These are phyloP conservation scores for Talaromyces sp. DNA, from an alignment of 2,329 filamentous ascomycete species.

Conservation along the genomic window DNA sequence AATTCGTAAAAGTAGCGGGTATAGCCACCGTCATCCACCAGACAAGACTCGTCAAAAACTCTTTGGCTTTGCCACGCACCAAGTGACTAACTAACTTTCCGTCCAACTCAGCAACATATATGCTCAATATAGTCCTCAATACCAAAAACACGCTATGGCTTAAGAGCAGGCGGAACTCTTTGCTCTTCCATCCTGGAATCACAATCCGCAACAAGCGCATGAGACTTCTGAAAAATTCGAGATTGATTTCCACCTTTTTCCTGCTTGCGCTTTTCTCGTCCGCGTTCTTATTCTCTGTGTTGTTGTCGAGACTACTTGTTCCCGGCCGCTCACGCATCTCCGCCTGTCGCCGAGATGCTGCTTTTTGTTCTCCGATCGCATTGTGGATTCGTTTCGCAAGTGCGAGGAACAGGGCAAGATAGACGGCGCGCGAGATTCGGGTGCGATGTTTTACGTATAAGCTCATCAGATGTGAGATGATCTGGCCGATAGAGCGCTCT, in stretches of 20 bases:
- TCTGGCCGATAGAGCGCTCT: conserved; percentile 62
- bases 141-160: conserved; percentile 94
- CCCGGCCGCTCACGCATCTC: conserved; percentile 55
- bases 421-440: conserved; percentile 77
- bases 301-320: conserved; percentile 37
- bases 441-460: conserved; percentile 78
- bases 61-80: conserved; percentile 84
- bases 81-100: conserved; percentile 87
- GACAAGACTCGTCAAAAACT: conserved; percentile 81
- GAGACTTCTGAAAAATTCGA: conserved; percentile 78
- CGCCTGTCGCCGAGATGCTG: conserved; percentile 67
- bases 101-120: conserved; percentile 96
- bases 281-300: conserved; percentile 28
- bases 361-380: conserved; percentile 90
- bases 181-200: conserved; percentile 83
- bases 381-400: conserved; percentile 83
- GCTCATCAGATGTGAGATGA: conserved; percentile 64
- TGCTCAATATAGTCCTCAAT: conserved; percentile 81
- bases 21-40: conserved; percentile 99
- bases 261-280: conserved; percentile 38
- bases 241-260: conserved; percentile 87
- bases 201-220: conserved; percentile 78
- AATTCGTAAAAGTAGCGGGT: conserved; percentile 96
- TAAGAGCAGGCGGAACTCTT: conserved; percentile 78
- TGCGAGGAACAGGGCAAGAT: conserved; percentile 75